These are phyloP conservation scores for Chrysoporthe cubensis DNA, from an alignment of 2,329 filamentous ascomycete species.

Conservation along the genomic window DNA sequence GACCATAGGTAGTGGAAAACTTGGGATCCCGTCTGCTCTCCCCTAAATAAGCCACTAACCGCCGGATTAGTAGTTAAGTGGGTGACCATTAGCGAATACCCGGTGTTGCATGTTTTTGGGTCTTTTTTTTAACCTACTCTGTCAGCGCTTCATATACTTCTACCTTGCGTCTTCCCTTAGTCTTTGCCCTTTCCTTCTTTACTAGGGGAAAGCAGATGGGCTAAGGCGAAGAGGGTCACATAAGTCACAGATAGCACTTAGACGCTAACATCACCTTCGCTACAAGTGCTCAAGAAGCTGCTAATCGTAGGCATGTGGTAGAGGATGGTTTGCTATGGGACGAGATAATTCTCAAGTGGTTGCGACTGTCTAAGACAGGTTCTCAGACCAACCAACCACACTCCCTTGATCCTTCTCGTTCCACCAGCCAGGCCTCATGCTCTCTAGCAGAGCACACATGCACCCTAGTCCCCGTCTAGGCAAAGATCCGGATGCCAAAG, in stretches of 20 bases:
- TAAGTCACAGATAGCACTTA: not conserved
- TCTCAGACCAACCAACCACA: not conserved
- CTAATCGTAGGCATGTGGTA: not conserved
- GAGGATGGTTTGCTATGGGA: not conserved
- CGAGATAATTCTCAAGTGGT: not conserved
- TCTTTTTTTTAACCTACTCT: too few species aligned
- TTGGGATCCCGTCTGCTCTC: conserved; percentile 6
- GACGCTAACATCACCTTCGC: too few species aligned
- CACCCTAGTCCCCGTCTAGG: not conserved
- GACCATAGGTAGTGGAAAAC: conserved; percentile 10
- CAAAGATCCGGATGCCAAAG: conserved; percentile 18
- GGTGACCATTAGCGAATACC: conserved; percentile 10
- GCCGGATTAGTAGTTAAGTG: conserved; percentile 9
- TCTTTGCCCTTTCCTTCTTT: too few species aligned
- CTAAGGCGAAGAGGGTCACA: not conserved
- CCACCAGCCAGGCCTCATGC: not conserved
- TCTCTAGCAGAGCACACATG: not conserved
- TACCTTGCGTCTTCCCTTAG: too few species aligned
- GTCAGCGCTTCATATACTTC: too few species aligned
- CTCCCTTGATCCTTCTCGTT: not conserved
- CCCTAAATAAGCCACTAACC: conserved; percentile 9
- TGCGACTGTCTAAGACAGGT: not conserved
- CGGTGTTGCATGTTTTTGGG: conserved; percentile 1
- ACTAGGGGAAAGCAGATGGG: too few species aligned
- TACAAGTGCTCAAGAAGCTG: not conserved